Conservation (phyloP, 345 rosid species). For the Brassica juncea region DNA sequence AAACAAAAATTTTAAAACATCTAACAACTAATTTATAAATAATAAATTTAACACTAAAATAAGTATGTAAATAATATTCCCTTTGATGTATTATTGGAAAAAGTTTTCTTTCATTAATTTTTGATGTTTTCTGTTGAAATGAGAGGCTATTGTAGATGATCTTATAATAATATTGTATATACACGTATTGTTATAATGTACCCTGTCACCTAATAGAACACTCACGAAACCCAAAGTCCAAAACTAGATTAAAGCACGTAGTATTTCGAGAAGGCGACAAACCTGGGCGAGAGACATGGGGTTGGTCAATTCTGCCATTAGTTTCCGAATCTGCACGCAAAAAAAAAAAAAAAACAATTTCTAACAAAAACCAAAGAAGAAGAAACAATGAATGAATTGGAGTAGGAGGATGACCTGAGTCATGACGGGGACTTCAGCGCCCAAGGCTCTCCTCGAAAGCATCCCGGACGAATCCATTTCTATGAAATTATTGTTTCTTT, state of each 20-base stretch:
- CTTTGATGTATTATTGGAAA: too few relatives aligned
- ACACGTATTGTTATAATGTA: too few relatives aligned
- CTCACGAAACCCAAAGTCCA: constrained; percentile 18
- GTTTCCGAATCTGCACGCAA: constrained; percentile 70
- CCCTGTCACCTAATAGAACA: neutral
- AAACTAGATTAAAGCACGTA: neutral
- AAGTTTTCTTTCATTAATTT: too few relatives aligned
- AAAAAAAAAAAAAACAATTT: constrained; percentile 24
- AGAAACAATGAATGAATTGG: neutral
- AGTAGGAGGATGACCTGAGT: constrained; percentile 53
- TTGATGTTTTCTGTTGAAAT: too few relatives aligned
- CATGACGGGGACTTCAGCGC: constrained; percentile 86
- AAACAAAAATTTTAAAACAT: too few relatives aligned
- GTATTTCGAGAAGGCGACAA: constrained; percentile 32
- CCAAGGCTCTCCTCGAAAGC: constrained; percentile 84
- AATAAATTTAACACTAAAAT: too few relatives aligned
- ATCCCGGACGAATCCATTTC: constrained; percentile 70
- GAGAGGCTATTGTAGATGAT: too few relatives aligned
- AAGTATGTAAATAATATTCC: too few relatives aligned
- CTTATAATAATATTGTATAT: too few relatives aligned
- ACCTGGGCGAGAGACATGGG: constrained; percentile 94
- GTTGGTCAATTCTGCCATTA: constrained; percentile 62
- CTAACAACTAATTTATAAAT: too few relatives aligned
- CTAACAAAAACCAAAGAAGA: constrained; percentile 12
- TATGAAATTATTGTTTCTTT: neutral